Conservation (phyloP, 352 stramenopile species). For the Blastocystis sp. region DNA sequence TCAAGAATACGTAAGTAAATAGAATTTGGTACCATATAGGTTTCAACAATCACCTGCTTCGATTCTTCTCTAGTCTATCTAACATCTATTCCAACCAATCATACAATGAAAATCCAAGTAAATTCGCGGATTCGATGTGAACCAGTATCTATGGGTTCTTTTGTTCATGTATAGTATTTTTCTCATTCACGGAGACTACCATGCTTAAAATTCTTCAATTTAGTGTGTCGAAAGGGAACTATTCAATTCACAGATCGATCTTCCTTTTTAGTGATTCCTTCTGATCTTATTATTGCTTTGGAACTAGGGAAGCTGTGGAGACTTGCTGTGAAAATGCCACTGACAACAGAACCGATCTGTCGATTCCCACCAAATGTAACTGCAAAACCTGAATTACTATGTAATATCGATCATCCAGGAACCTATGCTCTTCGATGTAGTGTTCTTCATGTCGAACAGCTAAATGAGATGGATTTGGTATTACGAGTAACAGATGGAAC, state of each 20-base stretch:
- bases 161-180: not conserved
- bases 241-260: slow-evolving; percentile 4
- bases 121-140: not conserved
- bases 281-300: not conserved
- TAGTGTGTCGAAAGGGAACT: not conserved
- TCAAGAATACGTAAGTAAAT: slow-evolving; percentile 17
- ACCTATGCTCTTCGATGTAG: not conserved
- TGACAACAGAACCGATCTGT: not conserved
- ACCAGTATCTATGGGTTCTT: not conserved
- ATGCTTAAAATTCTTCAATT: slow-evolving; percentile 21
- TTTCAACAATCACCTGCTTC: not conserved
- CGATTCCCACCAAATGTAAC: not conserved
- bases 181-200: not conserved
- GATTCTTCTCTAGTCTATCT: slow-evolving; percentile 30
- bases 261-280: slow-evolving; percentile 27
- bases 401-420: not conserved
- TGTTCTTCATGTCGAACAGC: not conserved
- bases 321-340: not conserved
- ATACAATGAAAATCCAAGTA: not conserved
- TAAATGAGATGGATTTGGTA: not conserved
- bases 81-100: not conserved
- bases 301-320: not conserved
- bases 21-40: not conserved
- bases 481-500: slow-evolving; percentile 18
- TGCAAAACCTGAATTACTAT: not conserved